These are phyloP conservation scores for Blastocystis sp. DNA, from an alignment of 352 stramenopile species.

Conservation along the genomic window DNA sequence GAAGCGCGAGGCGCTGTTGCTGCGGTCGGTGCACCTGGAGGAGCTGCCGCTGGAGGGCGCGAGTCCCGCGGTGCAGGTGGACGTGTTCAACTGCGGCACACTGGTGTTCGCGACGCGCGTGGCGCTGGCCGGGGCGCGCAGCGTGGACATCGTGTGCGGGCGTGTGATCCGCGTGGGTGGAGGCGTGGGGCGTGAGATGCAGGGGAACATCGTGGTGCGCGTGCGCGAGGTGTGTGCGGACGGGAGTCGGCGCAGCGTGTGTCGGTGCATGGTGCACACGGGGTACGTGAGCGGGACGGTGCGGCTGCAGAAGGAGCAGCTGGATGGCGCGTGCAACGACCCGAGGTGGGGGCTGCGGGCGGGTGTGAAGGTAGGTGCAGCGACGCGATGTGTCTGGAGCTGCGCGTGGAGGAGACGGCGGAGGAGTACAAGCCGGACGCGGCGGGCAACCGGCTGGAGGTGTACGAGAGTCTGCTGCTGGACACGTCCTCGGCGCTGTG, in stretches of 20 bases:
- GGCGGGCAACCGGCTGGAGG: conserved; percentile 37
- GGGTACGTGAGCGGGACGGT: conserved; percentile 26
- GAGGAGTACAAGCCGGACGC: conserved; percentile 18
- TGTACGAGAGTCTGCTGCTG: conserved; percentile 48
- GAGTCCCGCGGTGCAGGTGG: conserved; percentile 8
- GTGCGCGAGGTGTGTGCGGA: background rate
- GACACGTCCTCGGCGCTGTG: conserved; percentile 32
- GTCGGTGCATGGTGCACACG: conserved; percentile 67
- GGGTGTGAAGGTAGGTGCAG: background rate
- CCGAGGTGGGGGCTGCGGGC: too few species aligned
- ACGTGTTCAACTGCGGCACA: conserved; percentile 60
- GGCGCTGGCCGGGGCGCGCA: background rate
- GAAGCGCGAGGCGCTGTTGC: conserved; percentile 27
- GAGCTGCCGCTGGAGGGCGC: conserved; percentile 16
- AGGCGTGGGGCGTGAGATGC: background rate
- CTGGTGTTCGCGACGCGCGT: conserved; percentile 54
- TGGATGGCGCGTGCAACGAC: conserved; percentile 59
- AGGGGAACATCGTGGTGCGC: conserved; percentile 67
- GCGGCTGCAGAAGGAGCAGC: conserved; percentile 29
- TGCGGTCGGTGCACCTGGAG: conserved; percentile 23
- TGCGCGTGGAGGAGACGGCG: background rate
- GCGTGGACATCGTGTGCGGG: conserved; percentile 4
- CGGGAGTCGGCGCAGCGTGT: conserved; percentile 15
- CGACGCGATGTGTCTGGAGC: conserved; percentile 51
- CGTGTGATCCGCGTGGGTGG: conserved; percentile 27